Base-by-base conservation (phyloP, 257 asterid genomes). In the Primulina tabacum region DNA sequence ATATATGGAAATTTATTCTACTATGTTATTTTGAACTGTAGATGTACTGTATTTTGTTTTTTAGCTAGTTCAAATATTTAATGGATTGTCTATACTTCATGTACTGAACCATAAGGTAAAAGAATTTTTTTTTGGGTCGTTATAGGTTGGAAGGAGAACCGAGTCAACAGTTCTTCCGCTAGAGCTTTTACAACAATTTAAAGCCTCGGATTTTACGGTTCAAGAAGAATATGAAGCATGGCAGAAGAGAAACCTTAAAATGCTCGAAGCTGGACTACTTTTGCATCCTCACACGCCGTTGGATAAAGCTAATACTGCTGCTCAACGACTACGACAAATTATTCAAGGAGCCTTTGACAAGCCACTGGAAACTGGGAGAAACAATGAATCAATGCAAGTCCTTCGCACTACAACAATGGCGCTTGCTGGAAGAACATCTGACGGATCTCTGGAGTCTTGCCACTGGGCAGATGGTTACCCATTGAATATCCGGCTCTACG, bases 381-480 rank as follows among this genome's bases (percentile, higher is more conserved):
- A 91, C 79, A 94, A 94, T 7, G 99, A 94, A 82, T 84, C 97
- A 3, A 86, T 94, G 99, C 99, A 94, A 86, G 88, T 89, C 75
- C 90, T 94, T 67, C 99, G 99, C 7, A 86, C 84, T 61, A 89
- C 97, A 52, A 96, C 91, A 62, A 77, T 84, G 88, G 72, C 96
- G 67, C 88, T 91, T 73, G 89, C 97, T 5, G 81, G 81, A 79
- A 82, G 97, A 75, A 86, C 96, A 68, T 81, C 95, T 57, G 97
- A 88, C 67, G 97, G 96, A 64, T 87, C 90, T 59, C 72, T 73
- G 50, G 97, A 91, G 32, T 80, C 92, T 38, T 77, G 84, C 87
- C 99, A 94, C 77, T 94, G 99, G 99, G 99, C 99, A 8, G 97
- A 94, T 81, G 99, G 99, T 26, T 72, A 85, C 68, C 99, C 99